Conservation (phyloP, 306 rosid genomes). For the Pyrus pyrifolia region DNA sequence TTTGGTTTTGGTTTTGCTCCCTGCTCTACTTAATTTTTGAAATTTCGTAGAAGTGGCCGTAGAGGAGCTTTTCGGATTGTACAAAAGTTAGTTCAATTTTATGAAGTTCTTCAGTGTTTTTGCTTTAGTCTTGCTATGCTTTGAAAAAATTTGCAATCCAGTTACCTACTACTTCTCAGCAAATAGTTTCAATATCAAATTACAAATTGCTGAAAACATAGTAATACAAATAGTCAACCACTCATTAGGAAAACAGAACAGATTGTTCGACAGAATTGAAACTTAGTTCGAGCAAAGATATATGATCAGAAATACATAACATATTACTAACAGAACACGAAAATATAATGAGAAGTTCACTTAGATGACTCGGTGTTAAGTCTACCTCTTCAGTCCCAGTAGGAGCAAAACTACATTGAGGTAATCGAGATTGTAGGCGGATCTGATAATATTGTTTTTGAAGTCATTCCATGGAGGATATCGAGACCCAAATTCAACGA, state of each 20-base stretch:
- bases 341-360: not conserved
- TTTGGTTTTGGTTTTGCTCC: not conserved
- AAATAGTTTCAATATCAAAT: not conserved
- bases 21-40: too few species aligned
- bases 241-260: not conserved
- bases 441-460: slow-evolving; percentile 60
- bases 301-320: too few species aligned
- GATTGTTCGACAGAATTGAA: not conserved
- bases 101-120: not conserved
- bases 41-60: not conserved
- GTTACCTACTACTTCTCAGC: not conserved
- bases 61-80: not conserved
- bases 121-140: not conserved
- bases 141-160: not conserved
- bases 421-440: slow-evolving; percentile 62
- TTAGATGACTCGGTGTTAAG: not conserved
- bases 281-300: too few species aligned
- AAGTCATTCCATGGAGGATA: slow-evolving; percentile 80
- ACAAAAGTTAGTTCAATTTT: not conserved
- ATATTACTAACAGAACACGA: not conserved
- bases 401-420: slow-evolving; percentile 40
- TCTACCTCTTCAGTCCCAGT: slow-evolving; percentile 43
- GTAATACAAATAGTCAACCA: not conserved
- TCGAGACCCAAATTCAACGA: slow-evolving; percentile 67
- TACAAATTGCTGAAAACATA: not conserved